phyloP scores from a whole-genome alignment of 345 rosid genomes.

The Odontarrhena argentea region DNA sequence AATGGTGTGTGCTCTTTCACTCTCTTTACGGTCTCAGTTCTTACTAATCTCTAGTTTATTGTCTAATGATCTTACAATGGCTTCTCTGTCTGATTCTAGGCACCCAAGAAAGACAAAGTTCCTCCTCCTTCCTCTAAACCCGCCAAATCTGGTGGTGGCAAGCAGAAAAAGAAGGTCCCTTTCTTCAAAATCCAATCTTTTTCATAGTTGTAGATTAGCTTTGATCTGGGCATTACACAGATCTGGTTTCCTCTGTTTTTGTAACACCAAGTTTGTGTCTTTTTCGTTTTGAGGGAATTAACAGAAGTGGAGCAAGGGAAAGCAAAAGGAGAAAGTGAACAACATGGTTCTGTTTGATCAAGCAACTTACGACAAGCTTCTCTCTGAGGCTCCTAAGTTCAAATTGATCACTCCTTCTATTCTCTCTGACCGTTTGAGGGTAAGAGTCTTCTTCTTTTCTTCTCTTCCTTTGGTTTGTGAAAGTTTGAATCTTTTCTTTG shows the following conservation, averaged over 20 bases:
- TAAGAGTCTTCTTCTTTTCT: not conserved
- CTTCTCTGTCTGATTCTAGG: conserved; percentile 11
- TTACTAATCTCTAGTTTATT: not conserved
- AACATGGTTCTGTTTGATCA: conserved; percentile 62
- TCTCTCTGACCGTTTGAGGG: conserved; percentile 55
- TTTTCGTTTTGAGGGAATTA: not conserved
- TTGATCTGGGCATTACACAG: not conserved
- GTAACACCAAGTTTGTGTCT: not conserved
- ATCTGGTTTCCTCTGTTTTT: conserved; percentile 7
- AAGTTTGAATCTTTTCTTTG: not conserved
- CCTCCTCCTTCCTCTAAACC: conserved; percentile 46
- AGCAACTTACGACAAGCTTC: conserved; percentile 57
- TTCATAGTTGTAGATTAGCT: not conserved
- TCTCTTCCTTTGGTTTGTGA: not conserved
- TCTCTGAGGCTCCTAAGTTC: conserved; percentile 57
- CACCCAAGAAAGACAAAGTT: conserved; percentile 42
- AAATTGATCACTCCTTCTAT: conserved; percentile 53
- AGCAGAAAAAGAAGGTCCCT: conserved; percentile 43
- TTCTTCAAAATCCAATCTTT: conserved; percentile 10
- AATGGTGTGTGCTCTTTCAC: conserved; percentile 28
- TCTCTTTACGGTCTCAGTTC: not conserved
- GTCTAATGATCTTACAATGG: not conserved
- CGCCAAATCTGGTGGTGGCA: conserved; percentile 45
- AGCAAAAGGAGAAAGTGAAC: conserved; percentile 69
- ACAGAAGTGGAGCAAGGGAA: conserved; percentile 65